Evolutionary conservation across 257 asterid genomes (phyloP).

Genomic region (Solanum bukasovii): DNA sequence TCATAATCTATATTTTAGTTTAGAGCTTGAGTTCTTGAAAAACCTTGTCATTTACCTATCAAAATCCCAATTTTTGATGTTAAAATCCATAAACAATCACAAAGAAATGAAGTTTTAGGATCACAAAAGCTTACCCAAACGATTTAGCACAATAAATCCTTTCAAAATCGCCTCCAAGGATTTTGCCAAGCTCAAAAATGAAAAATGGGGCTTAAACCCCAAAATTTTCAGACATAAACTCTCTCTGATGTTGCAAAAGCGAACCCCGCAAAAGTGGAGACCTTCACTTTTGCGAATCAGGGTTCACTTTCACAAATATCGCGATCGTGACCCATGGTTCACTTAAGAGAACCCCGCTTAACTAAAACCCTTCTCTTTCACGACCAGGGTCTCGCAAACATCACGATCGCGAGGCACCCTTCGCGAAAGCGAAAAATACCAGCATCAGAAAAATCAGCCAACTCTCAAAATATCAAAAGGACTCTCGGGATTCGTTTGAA

Average conservation of each 20-base stretch:
- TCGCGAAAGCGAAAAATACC: neutral
- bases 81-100: neutral
- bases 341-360: neutral
- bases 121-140: too few species aligned
- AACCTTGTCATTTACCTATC: neutral
- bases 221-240: too few species aligned
- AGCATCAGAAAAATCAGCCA: neutral
- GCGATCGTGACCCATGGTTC: neutral
- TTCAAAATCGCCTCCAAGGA: too few species aligned
- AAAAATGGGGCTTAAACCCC: too few species aligned
- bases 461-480: neutral
- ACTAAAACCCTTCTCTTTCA: neutral
- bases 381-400: neutral
- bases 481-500: neutral
- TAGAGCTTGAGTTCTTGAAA: too few species aligned
- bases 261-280: neutral
- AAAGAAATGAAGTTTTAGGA: neutral
- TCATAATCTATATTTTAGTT: too few species aligned
- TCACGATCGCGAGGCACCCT: neutral
- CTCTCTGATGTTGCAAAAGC: neutral
- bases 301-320: neutral
- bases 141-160: too few species aligned
- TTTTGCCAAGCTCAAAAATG: too few species aligned
- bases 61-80: neutral
- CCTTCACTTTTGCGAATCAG: neutral